Conservation (phyloP, 331 rosid species). For the Saraca asoca region DNA sequence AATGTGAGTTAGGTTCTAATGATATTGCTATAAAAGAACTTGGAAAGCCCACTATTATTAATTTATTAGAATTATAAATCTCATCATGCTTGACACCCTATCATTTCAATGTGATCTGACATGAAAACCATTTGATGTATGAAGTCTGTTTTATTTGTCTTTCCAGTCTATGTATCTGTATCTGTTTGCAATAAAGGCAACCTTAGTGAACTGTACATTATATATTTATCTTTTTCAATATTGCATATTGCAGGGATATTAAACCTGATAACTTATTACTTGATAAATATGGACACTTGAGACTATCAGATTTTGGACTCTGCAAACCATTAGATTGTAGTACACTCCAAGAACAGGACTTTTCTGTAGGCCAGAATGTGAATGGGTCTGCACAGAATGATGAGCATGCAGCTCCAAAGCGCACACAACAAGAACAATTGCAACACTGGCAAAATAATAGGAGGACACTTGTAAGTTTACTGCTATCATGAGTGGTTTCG, state of each 20-base stretch:
- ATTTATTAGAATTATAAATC: slow-evolving; percentile 19
- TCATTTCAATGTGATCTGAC: slow-evolving; percentile 27
- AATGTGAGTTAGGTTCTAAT: slow-evolving; percentile 24
- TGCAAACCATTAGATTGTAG: slow-evolving; percentile 98
- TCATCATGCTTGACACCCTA: slow-evolving; percentile 28
- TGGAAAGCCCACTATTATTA: slow-evolving; percentile 8
- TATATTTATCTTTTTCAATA: slow-evolving; percentile 32
- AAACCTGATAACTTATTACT: slow-evolving; percentile 97
- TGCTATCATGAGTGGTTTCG: slow-evolving; percentile 8
- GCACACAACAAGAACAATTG: slow-evolving; percentile 91
- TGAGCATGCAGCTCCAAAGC: slow-evolving; percentile 63
- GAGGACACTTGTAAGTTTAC: slow-evolving; percentile 81
- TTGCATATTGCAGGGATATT: slow-evolving; percentile 72
- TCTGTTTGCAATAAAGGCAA: slow-evolving; percentile 30
- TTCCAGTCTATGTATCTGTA: slow-evolving; percentile 9
- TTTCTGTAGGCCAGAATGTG: slow-evolving; percentile 56
- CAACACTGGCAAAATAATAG: slow-evolving; percentile 96
- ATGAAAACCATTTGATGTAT: slow-evolving; percentile 29
- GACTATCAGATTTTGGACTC: slow-evolving; percentile 94
- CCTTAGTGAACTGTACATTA: slow-evolving; percentile 6
- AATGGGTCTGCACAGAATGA: slow-evolving; percentile 67
- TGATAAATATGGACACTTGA: slow-evolving; percentile 90
- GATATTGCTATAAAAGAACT: slow-evolving; percentile 18
- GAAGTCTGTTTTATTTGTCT: not conserved
- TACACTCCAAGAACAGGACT: slow-evolving; percentile 71